Conservation (phyloP, 2,329 filamentous ascomycete genomes). For the Ascochyta koolunga region DNA sequence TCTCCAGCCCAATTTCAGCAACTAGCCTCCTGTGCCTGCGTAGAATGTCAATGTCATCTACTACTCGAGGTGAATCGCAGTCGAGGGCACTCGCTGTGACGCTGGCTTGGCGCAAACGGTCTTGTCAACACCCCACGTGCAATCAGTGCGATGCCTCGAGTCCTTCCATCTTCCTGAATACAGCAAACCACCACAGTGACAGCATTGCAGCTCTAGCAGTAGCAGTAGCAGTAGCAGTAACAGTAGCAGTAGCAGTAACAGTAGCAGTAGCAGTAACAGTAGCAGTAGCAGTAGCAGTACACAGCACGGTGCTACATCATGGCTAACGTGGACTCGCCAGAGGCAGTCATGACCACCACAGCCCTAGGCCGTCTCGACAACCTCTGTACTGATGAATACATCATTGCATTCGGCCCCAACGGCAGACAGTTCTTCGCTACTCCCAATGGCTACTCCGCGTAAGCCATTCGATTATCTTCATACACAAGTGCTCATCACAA, state of each 20-base stretch:
- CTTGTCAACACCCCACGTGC: background rate
- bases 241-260: background rate
- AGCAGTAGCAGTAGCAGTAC: background rate
- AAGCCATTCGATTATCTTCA: too few relatives aligned
- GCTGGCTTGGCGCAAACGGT: slow-evolving; percentile 10
- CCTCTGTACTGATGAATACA: slow-evolving; percentile 30
- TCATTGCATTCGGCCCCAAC: slow-evolving; percentile 32
- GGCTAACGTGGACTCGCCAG: background rate
- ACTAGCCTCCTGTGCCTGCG: background rate
- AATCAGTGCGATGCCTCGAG: background rate
- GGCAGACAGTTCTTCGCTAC: slow-evolving; percentile 33
- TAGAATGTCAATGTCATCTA: background rate
- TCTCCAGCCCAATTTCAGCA: too few relatives aligned
- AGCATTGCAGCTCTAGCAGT: background rate
- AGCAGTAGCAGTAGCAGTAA: background rate
- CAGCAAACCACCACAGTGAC: background rate
- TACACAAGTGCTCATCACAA: slow-evolving; percentile 5
- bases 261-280: background rate
- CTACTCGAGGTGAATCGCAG: background rate
- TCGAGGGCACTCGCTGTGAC: background rate
- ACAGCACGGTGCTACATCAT: background rate
- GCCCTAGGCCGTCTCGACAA: slow-evolving; percentile 22
- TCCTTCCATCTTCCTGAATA: background rate
- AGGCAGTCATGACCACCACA: slow-evolving; percentile 1
- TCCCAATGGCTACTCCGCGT: slow-evolving; percentile 37